These are phyloP conservation scores for Phaeolepiota aurea DNA, from an alignment of 768 basidiomycete species.

Conservation along the genomic window DNA sequence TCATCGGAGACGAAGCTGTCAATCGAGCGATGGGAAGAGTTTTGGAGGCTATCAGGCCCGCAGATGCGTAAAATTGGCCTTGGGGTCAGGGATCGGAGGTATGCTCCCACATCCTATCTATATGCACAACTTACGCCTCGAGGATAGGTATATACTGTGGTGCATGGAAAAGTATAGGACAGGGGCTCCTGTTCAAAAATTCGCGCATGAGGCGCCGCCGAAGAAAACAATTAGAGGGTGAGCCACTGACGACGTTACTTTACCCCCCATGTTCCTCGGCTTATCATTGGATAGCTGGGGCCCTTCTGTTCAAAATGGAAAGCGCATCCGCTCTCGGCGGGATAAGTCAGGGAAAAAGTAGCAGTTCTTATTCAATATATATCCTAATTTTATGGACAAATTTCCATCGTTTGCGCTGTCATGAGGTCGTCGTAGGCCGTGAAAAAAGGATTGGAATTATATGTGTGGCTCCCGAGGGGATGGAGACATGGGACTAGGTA, in stretches of 20 bases:
- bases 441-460: too few relatives aligned
- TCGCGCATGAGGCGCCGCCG: conserved; percentile 58
- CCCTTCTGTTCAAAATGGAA: conserved; percentile 66
- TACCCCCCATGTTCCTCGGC: not conserved
- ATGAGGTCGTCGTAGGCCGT: too few relatives aligned
- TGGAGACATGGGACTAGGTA: too few relatives aligned
- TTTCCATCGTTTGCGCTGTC: too few relatives aligned
- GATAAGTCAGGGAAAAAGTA: conserved; percentile 7
- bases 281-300: conserved; percentile 46
- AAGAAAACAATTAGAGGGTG: conserved; percentile 79
- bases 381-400: not conserved
- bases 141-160: conserved; percentile 80
- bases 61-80: conserved; percentile 62
- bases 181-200: conserved; percentile 43
- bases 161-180: conserved; percentile 73
- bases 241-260: conserved; percentile 16
- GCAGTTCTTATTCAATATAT: not conserved
- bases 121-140: too few relatives aligned
- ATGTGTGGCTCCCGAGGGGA: too few relatives aligned
- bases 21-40: conserved; percentile 59
- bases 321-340: conserved; percentile 61
- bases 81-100: conserved; percentile 61
- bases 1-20: conserved; percentile 55
- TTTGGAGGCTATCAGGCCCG: conserved; percentile 55
- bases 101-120: conserved; percentile 2